phyloP scores from a whole-genome alignment of 371 early-diverging fungal genomes.

The Mortierella sp. region DNA sequence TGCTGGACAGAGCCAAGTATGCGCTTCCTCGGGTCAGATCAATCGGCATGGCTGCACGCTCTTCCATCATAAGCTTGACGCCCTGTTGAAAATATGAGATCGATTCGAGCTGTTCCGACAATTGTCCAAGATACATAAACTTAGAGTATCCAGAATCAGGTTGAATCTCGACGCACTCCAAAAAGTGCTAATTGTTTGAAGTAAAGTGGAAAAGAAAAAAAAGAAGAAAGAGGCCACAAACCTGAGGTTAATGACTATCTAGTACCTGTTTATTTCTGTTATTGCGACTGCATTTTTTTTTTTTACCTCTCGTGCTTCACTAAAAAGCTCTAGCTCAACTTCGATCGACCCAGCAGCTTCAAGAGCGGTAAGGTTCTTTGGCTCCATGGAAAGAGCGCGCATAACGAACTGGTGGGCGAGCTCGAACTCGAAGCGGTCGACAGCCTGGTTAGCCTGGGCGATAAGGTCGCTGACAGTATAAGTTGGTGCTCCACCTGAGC shows the following conservation, averaged over 20 bases:
- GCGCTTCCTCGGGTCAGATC: conserved; percentile 60
- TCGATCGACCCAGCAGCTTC: conserved; percentile 82
- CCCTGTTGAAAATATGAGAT: conserved; percentile 85
- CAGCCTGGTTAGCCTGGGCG: conserved; percentile 76
- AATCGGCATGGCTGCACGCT: conserved; percentile 50
- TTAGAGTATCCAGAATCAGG: conserved; percentile 82
- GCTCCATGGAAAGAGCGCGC: conserved; percentile 77
- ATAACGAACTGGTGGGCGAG: conserved; percentile 79
- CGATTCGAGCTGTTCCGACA: conserved; percentile 83
- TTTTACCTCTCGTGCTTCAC: too few relatives aligned
- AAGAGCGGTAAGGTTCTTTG: conserved; percentile 73
- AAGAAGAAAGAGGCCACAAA: background rate
- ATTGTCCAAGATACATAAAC: conserved; percentile 93
- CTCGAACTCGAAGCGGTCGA: conserved; percentile 82
- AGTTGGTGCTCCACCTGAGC: conserved; percentile 20
- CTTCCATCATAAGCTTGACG: conserved; percentile 76
- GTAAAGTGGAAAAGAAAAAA: background rate
- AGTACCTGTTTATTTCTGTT: background rate
- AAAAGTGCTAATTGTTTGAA: conserved; percentile 66
- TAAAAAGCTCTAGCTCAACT: too few relatives aligned
- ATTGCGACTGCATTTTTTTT: background rate
- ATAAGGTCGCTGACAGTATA: conserved; percentile 75
- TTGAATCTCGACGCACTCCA: conserved; percentile 73
- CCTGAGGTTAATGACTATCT: conserved; percentile 7
- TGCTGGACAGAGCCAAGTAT: conserved; percentile 63